A percentile compares a stretch with the other conserved stretches of the same genome.
phyloP scores from a whole-genome alignment of 176 grass and related monocot species.

The Rhynchospora tenuis region DNA sequence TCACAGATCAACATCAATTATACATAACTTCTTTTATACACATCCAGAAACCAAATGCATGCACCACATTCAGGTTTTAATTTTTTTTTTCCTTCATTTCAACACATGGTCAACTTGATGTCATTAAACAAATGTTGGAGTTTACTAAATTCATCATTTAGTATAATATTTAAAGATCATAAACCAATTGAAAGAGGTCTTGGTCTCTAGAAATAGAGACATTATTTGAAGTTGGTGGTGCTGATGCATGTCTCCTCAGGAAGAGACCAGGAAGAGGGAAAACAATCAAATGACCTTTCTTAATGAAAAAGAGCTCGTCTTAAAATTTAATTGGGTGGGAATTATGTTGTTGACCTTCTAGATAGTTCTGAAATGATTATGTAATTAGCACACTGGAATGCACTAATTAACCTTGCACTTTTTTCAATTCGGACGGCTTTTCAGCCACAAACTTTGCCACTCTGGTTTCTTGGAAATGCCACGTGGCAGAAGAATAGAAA shows the following conservation, averaged over 20 bases:
- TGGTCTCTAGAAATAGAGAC: neutral
- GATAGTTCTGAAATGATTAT: neutral
- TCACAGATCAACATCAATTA: neutral
- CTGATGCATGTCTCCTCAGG: neutral
- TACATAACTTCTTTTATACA: neutral
- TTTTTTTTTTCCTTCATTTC: neutral
- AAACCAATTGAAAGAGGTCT: neutral
- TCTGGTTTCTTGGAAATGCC: neutral
- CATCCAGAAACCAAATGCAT: neutral
- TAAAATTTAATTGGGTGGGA: neutral
- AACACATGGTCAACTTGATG: neutral
- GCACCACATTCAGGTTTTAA: neutral
- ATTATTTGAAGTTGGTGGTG: neutral
- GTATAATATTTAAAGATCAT: neutral
- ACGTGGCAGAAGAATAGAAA: neutral
- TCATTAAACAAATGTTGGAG: neutral
- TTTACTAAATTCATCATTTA: neutral
- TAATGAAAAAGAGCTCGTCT: neutral
- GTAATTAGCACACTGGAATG: neutral
- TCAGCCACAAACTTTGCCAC: neutral
- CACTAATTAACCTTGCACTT: neutral
- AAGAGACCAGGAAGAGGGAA: neutral
- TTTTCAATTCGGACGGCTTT: neutral
- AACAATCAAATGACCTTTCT: neutral
- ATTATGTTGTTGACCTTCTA: neutral